A percentile compares a stretch with the other conserved stretches of the same genome.
These are phyloP conservation scores for Eremothecium cymbalariae DNA, from an alignment of 1,139 yeast genomes.

Conservation along the genomic window DNA sequence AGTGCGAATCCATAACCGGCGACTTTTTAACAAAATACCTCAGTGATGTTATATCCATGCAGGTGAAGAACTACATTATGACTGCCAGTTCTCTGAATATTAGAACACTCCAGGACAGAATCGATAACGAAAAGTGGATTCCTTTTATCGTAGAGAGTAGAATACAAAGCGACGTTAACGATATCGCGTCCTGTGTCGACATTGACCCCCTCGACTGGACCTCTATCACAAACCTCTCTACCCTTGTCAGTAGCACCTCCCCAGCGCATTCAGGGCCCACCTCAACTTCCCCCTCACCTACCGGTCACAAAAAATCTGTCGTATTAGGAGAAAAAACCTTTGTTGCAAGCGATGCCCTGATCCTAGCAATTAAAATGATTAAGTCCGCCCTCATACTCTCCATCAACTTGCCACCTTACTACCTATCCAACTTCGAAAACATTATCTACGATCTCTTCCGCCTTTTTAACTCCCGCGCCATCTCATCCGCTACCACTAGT, in stretches of 20 bases:
- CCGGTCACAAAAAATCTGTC: conserved; percentile 35
- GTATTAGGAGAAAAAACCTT: conserved; percentile 37
- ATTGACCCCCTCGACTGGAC: conserved; percentile 48
- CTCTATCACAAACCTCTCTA: conserved; percentile 30
- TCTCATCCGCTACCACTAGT: conserved; percentile 23
- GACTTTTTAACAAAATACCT: conserved; percentile 53
- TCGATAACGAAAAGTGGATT: conserved; percentile 75
- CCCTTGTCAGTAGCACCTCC: conserved; percentile 1
- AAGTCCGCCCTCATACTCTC: conserved; percentile 30
- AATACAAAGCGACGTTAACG: conserved; percentile 48
- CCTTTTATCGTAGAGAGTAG: conserved; percentile 48
- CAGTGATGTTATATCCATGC: conserved; percentile 60
- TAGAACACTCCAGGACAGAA: conserved; percentile 36
- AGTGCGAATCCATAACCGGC: conserved; percentile 81
- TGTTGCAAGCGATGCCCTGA: conserved; percentile 35
- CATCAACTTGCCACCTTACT: conserved; percentile 27
- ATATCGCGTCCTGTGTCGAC: conserved; percentile 45
- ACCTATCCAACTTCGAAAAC: conserved; percentile 28
- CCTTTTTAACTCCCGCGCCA: conserved; percentile 29
- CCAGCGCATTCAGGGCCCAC: not conserved
- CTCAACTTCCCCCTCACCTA: conserved; percentile 1
- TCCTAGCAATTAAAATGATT: conserved; percentile 26
- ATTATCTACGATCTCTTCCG: conserved; percentile 28
- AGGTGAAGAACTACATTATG: conserved; percentile 52
- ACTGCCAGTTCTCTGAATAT: conserved; percentile 49